phyloP scores from a whole-genome alignment of 345 rosid genomes.

The Eucalyptus albens region DNA sequence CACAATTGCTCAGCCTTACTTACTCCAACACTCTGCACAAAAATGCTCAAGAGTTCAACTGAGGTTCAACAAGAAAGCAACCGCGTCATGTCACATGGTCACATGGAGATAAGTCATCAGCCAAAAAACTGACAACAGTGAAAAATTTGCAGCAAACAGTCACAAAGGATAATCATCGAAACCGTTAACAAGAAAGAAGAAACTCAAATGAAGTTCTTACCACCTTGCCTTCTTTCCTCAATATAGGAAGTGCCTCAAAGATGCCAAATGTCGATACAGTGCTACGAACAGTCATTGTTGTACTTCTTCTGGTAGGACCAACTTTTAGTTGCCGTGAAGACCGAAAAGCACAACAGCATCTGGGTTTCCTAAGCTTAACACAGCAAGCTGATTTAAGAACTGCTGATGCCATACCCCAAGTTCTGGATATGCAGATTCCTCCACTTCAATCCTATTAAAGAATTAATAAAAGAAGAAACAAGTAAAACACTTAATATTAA shows the following conservation, averaged over 20 bases:
- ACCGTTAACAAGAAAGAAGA: too few relatives aligned
- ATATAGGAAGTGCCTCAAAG: fast-evolving
- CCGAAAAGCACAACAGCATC: fast-evolving
- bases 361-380: too few relatives aligned
- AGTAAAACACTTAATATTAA: background rate
- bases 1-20: too few relatives aligned
- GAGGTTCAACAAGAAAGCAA: background rate
- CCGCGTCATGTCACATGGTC: background rate
- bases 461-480: too few relatives aligned
- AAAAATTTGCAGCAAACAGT: background rate
- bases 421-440: too few relatives aligned
- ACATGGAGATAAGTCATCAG: fast-evolving
- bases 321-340: fast-evolving
- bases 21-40: too few relatives aligned
- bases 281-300: too few relatives aligned
- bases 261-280: fast-evolving
- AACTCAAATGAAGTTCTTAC: background rate
- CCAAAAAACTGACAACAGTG: background rate
- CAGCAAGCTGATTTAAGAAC: fast-evolving
- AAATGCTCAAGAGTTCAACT: background rate
- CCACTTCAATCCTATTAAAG: too few relatives aligned
- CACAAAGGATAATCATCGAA: background rate
- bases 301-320: fast-evolving
- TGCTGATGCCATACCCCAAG: too few relatives aligned
- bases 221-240: too few relatives aligned